A percentile compares a stretch with the other conserved stretches of the same genome.
phyloP scores from a whole-genome alignment of 2,329 filamentous ascomycete species.

The Xylaria sp. region DNA sequence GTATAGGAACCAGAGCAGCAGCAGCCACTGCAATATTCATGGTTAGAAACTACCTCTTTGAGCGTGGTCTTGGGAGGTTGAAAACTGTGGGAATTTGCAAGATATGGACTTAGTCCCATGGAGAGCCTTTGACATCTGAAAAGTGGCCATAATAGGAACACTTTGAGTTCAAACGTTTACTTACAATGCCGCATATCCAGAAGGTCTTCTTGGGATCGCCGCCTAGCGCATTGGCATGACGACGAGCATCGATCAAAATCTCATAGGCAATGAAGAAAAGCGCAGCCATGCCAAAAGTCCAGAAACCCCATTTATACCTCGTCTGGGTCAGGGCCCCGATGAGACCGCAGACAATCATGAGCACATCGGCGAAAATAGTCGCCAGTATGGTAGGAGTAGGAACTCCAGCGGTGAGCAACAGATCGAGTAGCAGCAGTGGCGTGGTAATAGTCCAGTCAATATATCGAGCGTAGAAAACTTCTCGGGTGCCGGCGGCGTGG shows the following conservation, averaged over 20 bases:
- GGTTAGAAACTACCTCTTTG: neutral
- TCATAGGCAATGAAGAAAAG: constrained; percentile 70
- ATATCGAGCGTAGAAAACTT: constrained; percentile 74
- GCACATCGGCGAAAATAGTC: constrained; percentile 69
- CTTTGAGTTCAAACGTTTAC: neutral
- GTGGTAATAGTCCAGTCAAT: constrained; percentile 73
- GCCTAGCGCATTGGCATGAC: constrained; percentile 65
- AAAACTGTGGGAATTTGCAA: neutral
- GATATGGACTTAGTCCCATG: neutral
- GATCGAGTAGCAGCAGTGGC: constrained; percentile 69
- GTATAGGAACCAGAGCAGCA: constrained; percentile 72
- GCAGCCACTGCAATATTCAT: constrained; percentile 54
- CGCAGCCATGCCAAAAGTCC: constrained; percentile 62
- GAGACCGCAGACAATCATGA: constrained; percentile 75
- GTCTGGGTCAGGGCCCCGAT: constrained; percentile 71
- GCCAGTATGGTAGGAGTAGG: constrained; percentile 72
- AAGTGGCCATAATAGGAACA: neutral
- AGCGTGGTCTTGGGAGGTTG: neutral
- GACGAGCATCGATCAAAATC: constrained; percentile 64
- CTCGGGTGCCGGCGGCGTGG: constrained; percentile 62
- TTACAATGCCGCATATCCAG: constrained; percentile 60
- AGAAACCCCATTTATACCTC: constrained; percentile 76
- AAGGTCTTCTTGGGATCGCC: constrained; percentile 63
- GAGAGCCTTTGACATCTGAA: neutral
- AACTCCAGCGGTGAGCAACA: constrained; percentile 71